Evolutionary conservation across 176 grass and related monocot species (phyloP), one percentile per base, ranked within the genome.

Genomic region (Puya raimondii): DNA sequence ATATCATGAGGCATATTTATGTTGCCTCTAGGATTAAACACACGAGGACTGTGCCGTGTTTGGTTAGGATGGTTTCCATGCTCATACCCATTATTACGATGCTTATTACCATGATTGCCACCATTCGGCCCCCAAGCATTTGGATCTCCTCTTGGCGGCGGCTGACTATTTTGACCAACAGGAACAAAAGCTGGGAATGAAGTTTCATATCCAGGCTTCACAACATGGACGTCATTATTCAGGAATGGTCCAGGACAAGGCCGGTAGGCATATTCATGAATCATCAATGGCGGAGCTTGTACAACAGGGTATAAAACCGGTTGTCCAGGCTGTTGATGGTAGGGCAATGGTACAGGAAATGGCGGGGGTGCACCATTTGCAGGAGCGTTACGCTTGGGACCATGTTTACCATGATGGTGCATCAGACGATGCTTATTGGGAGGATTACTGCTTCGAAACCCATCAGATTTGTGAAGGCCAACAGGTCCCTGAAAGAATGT

Each of bases 261-360:
- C 64, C 80, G 85, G 65, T 80, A 88, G 56, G 89, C 65, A 83
- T 92, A 83, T 67, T 92, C 89, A 69, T 74, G 89, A 56, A 81
- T 22, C 22, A 87, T 78, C 77, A 85, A 29, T 10, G 82, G 83
- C 65, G 70, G 67, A 26, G 82, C 82, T 14, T 85, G 74, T 49
- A 77, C 42, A 80, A 92, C 74, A 83, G 85, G 85, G 64, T 85
- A 92, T 53, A 81, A 78, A 54, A 88, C 52, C 18, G 85, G 82
- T 75, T 85, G 89, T 26, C 85, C 85, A 51, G 85, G 76, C 64
- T 88, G 82, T 70, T 88, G 89, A 48, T 79, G 79, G 72, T 88
- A 92, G 13, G 65, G 77, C 66, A 83, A 78, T 13, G 48, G 25
- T 23, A 83, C 56, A 70, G 85, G 85, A 75, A 85, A 83, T 53